A percentile compares a stretch with the other conserved stretches of the same genome.
These are phyloP conservation scores for Quercus parvula DNA, from an alignment of 306 rosid species.

Conservation along the genomic window DNA sequence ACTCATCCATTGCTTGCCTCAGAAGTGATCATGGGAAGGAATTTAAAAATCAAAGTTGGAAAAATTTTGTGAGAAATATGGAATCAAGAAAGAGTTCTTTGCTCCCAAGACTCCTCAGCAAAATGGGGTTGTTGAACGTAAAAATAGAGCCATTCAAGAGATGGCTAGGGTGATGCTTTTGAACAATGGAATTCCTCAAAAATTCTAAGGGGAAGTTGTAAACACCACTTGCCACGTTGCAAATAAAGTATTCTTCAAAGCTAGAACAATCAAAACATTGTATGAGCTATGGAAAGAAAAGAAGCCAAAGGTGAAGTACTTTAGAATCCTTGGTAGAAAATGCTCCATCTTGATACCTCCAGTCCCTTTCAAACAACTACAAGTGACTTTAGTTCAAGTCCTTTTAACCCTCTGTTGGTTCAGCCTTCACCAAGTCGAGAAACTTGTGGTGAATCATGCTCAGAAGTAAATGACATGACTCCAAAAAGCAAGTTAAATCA, in stretches of 20 bases:
- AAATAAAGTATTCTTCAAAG: not conserved
- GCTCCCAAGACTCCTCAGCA: too few species aligned
- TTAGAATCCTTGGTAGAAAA: not conserved
- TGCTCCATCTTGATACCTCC: not conserved
- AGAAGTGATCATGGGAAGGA: not conserved
- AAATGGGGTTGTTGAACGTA: too few species aligned
- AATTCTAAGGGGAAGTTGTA: not conserved
- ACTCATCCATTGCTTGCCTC: not conserved
- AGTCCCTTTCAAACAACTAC: too few species aligned
- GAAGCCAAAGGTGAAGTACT: not conserved
- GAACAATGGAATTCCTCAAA: fast-evolving
- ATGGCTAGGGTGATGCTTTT: not conserved
- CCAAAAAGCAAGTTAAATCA: too few species aligned
- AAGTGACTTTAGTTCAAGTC: too few species aligned
- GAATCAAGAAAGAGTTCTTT: too few species aligned
- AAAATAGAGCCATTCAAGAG: not conserved
- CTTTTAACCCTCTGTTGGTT: too few species aligned
- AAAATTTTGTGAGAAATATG: too few species aligned
- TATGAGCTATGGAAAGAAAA: not conserved
- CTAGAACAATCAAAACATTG: fast-evolving
- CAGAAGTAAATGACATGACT: too few species aligned
- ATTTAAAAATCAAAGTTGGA: not conserved
- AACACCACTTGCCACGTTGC: not conserved
- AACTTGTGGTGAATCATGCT: too few species aligned
- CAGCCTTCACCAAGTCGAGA: too few species aligned